A percentile compares a stretch with the other conserved stretches of the same genome.
These are phyloP conservation scores for Sugiyamaella lignohabitans DNA, from an alignment of 805 yeast genomes.

Conservation along the genomic window DNA sequence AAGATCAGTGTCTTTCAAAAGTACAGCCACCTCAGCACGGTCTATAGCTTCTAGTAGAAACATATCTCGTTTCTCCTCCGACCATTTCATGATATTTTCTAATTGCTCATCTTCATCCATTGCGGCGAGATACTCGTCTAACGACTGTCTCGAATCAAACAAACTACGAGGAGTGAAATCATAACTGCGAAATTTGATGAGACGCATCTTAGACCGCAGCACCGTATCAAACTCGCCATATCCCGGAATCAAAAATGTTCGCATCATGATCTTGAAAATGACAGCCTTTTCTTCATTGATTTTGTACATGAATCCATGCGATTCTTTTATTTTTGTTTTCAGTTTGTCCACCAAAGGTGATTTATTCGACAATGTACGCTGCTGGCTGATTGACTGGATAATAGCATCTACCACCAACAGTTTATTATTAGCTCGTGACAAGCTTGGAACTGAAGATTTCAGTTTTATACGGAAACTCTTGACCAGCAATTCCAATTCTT, in stretches of 20 bases:
- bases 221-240: constrained; percentile 20
- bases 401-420: constrained; percentile 10
- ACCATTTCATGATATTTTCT: constrained; percentile 11
- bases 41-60: neutral
- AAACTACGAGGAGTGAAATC: constrained; percentile 18
- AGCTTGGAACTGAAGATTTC: neutral
- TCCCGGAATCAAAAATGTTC: constrained; percentile 22
- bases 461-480: constrained; percentile 6
- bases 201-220: constrained; percentile 22
- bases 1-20: neutral
- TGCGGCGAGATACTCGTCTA: constrained; percentile 21
- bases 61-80: neutral
- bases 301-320: constrained; percentile 4
- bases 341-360: neutral
- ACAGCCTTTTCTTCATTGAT: constrained; percentile 6
- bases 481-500: constrained; percentile 20
- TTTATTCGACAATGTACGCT: neutral
- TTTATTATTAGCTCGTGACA: constrained; percentile 1
- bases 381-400: constrained; percentile 1
- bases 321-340: neutral
- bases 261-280: constrained; percentile 15
- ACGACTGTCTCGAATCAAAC: constrained; percentile 14
- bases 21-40: constrained; percentile 2
- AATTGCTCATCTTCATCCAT: constrained; percentile 17
- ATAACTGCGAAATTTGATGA: constrained; percentile 20